Base-by-base conservation (phyloP, 257 asterid species). In the Solanum sparsipilum region DNA sequence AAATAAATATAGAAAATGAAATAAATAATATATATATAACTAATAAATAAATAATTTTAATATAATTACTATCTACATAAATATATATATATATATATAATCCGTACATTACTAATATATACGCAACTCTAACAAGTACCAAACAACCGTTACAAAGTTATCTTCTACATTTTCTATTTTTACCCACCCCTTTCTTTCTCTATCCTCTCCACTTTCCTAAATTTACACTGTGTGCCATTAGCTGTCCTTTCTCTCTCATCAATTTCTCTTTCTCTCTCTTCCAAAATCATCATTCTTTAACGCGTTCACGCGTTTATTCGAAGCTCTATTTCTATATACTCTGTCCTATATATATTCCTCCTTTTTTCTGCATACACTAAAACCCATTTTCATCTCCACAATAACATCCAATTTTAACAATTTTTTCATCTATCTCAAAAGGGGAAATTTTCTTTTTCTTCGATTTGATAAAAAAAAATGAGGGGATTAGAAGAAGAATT, bases 401-500 rank as follows among this genome's bases (percentile, higher is more conserved):
- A 56, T 0, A 56, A 20, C 25, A 7, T 56, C 11, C n/a, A 56
- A 56, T 20, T 56, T 7, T 56, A 56, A 56, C 65, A 56, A 56
- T 18, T 56, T 56, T 2, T 52, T 52, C 1, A 52, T 52, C 63
- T 0, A 52, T 52, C 23, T 52, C 63, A 2, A 52, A 16, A 52
- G 63, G 23, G 63, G n/a, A 2, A 32, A 32, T 32, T 32, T 32
- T 32, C 34, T 32, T 6, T 18, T 52, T 52, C 63, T 52, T 52
- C 63, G 63, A 52, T 52, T 52, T 52, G 63, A 16, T 0, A 52
- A 18, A 52, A 46, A 2, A 56, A 56, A 88, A 88, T 88, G 87
- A 71, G 87, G 35, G 74, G 87, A 25, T 36, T 88, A 27, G 87
- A 88, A 16, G 90, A 88, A 34, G 87, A 88, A 44, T 32, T 88